These are phyloP conservation scores for Monosporascus cannonballus DNA, from an alignment of 2,329 filamentous ascomycete species.

Conservation along the genomic window DNA sequence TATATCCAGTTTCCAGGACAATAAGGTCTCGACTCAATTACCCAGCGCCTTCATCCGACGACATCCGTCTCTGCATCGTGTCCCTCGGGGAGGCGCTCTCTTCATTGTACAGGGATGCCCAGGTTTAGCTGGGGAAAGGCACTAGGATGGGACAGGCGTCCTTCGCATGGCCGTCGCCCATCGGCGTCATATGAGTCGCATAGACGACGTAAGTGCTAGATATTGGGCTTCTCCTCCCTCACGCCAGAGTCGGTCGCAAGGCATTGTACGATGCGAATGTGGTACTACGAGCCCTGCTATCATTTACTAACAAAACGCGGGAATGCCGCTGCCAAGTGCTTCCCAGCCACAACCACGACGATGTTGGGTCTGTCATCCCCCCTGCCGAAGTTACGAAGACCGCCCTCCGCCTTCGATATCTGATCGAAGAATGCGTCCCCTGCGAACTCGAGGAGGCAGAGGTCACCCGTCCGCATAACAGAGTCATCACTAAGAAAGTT, in stretches of 20 bases:
- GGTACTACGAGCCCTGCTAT: background rate
- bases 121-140: conserved; percentile 26
- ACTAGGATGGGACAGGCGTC: conserved; percentile 30
- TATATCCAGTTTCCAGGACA: too few relatives aligned
- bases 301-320: conserved; percentile 9
- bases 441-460: conserved; percentile 77
- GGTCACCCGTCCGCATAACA: conserved; percentile 76
- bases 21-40: too few relatives aligned
- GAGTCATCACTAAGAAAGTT: conserved; percentile 75
- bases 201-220: conserved; percentile 32
- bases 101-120: conserved; percentile 11
- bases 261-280: background rate
- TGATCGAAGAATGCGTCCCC: conserved; percentile 82
- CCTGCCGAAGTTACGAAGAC: conserved; percentile 80
- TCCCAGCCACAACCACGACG: conserved; percentile 52
- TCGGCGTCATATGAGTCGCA: conserved; percentile 38
- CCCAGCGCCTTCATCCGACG: too few relatives aligned
- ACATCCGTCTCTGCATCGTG: too few relatives aligned
- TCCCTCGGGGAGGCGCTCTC: too few relatives aligned
- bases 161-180: conserved; percentile 24
- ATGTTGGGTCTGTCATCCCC: conserved; percentile 61
- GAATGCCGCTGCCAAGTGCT: conserved; percentile 46
- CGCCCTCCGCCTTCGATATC: conserved; percentile 81
- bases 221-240: background rate
- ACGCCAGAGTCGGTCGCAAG: background rate